Base-by-base conservation (phyloP, 2,329 filamentous ascomycete genomes). In the Microdochium bolleyi region DNA sequence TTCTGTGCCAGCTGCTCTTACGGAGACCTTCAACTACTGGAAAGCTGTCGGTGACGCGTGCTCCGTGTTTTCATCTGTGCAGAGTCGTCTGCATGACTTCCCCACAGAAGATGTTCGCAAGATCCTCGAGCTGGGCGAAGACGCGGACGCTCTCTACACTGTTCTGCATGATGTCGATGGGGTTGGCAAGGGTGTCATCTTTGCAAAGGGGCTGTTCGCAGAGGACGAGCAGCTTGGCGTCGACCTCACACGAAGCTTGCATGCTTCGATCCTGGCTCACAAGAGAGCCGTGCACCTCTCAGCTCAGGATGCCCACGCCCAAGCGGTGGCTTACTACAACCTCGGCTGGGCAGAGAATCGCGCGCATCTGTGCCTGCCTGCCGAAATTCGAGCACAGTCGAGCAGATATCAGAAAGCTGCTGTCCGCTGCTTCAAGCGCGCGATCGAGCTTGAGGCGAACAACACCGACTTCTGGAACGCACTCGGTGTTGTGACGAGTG, bases 401-500 rank as follows among this genome's bases (percentile, higher is more conserved):
- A 79, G 83, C 63, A 79, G 78, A 59, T 91, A 90, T 59, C 75
- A 94, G 49, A 92, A 87, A 66, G 85, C 91, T 7, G 82, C 94
- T 1, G 87, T 97, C 57, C 81, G 85, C 52, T 94, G 89, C 61
- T 97, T 99, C 78, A 99, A 99, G 72, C 81, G 89, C 48, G 89
- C 94, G 1, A 99, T 99, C 58, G 94, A 97, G 69, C 77, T 96
- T 1, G 95, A 99, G 68, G 88, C 92, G 7, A 89, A 91, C 51
- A 99, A 97, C 64, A 76, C 89, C 0, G 92, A 97, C 60, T 97
- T 97, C 67, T 99, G 94, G 94, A 97, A 97, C 64, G 87, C 94
- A 0, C 78, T 99, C 2, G 94, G 92, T 50, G 89, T 97, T 3
- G 90, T 89, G 24, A 96, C 94, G 2, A 92, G 89, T 57, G 83